Evolutionary conservation across 139 green algal genomes (phyloP).

Genomic region (Coccomyxa sp.): DNA sequence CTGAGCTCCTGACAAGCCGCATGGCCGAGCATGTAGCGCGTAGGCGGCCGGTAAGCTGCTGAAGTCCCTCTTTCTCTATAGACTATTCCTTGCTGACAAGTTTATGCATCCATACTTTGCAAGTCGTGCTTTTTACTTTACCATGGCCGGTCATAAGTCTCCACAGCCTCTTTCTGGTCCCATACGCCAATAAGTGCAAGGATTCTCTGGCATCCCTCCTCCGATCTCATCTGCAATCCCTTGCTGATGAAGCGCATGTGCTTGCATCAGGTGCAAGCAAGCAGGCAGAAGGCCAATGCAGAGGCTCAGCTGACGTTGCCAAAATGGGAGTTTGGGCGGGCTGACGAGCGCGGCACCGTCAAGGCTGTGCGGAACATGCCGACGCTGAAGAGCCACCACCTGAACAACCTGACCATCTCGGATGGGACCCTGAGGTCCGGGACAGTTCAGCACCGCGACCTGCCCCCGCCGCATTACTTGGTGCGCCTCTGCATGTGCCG

Average conservation of each 20-base stretch:
- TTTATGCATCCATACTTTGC: neutral
- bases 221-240: neutral
- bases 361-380: neutral
- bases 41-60: too few species aligned
- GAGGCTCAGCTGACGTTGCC: neutral
- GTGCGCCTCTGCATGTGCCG: neutral
- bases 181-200: neutral
- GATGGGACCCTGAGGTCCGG: neutral
- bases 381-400: neutral
- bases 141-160: neutral
- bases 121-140: too few species aligned
- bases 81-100: neutral
- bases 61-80: neutral
- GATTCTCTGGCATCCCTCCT: neutral
- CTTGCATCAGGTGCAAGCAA: neutral
- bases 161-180: neutral
- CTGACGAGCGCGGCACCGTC: neutral
- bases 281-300: neutral
- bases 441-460: neutral
- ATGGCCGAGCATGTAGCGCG: too few species aligned
- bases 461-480: neutral
- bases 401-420: neutral
- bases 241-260: neutral
- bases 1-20: too few species aligned
- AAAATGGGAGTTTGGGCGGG: conserved; percentile 2